Conservation (phyloP, 257 asterid species). For the Craterostigma plantagineum region DNA sequence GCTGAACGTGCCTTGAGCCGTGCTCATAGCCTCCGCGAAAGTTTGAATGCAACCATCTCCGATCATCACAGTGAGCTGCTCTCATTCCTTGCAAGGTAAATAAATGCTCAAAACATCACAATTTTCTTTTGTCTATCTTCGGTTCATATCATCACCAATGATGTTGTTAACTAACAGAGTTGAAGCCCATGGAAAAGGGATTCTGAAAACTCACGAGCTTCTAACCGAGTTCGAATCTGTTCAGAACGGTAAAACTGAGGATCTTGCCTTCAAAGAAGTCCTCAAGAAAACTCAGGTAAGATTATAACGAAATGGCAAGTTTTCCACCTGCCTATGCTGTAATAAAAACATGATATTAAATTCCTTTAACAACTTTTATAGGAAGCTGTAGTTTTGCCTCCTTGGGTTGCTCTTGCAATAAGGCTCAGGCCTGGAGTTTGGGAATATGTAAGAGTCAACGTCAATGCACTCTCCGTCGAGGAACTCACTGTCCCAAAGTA, state of each 20-base stretch:
- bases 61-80: conserved; percentile 50
- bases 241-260: conserved; percentile 15
- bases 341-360: neutral
- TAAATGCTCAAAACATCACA: neutral
- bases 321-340: neutral
- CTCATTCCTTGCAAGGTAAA: conserved; percentile 42
- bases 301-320: no score
- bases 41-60: conserved; percentile 48
- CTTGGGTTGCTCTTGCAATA: conserved; percentile 78
- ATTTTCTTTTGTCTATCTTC: neutral
- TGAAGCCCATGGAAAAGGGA: conserved; percentile 54
- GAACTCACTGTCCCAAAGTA: conserved; percentile 55
- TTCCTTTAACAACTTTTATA: conserved; percentile 4
- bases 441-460: conserved; percentile 51
- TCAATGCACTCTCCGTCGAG: conserved; percentile 35
- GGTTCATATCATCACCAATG: neutral
- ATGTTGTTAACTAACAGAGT: conserved; percentile 18
- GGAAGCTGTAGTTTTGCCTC: conserved; percentile 67
- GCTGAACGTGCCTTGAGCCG: conserved; percentile 48
- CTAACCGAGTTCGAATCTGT: conserved; percentile 47
- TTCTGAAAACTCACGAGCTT: conserved; percentile 51
- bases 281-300: conserved; percentile 52
- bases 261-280: conserved; percentile 39
- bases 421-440: conserved; percentile 71
- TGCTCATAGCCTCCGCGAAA: conserved; percentile 67